Evolutionary conservation across 345 rosid genomes (phyloP).

Genomic region (Linum usitatissimum): DNA sequence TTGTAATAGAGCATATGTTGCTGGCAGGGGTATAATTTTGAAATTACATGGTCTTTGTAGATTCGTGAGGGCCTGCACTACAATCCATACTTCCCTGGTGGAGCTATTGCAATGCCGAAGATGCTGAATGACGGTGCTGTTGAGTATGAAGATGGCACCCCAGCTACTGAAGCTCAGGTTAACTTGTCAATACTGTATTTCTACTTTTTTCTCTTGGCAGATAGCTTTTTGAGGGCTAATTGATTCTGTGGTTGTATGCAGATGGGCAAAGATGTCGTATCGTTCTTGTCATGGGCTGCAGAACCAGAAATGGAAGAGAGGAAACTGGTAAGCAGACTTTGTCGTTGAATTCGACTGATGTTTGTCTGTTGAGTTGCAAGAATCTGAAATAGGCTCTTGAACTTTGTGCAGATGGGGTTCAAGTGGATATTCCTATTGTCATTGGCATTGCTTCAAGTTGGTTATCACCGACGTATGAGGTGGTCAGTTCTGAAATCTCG

Average conservation of each 20-base stretch:
- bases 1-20: not conserved
- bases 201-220: not conserved
- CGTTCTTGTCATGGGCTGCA: constrained; percentile 96
- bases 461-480: constrained; percentile 77
- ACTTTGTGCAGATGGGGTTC: constrained; percentile 84
- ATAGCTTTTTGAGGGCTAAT: not conserved
- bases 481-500: constrained; percentile 92
- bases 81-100: constrained; percentile 98
- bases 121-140: constrained; percentile 96
- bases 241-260: constrained; percentile 14
- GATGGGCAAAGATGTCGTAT: constrained; percentile 99
- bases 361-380: not conserved
- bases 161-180: constrained; percentile 99
- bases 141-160: constrained; percentile 95
- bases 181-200: constrained; percentile 10
- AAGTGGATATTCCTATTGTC: constrained; percentile 96
- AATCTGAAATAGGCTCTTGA: not conserved
- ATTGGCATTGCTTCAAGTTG: constrained; percentile 89
- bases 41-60: constrained; percentile 26
- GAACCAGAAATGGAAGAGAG: constrained; percentile 99
- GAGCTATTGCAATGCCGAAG: constrained; percentile 99
- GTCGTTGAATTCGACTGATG: not conserved
- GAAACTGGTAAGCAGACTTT: constrained; percentile 50
- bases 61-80: constrained; percentile 91
- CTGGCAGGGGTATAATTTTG: not conserved